Conservation (phyloP, 2,329 filamentous ascomycete genomes). For the Diaporthe longicolla region DNA sequence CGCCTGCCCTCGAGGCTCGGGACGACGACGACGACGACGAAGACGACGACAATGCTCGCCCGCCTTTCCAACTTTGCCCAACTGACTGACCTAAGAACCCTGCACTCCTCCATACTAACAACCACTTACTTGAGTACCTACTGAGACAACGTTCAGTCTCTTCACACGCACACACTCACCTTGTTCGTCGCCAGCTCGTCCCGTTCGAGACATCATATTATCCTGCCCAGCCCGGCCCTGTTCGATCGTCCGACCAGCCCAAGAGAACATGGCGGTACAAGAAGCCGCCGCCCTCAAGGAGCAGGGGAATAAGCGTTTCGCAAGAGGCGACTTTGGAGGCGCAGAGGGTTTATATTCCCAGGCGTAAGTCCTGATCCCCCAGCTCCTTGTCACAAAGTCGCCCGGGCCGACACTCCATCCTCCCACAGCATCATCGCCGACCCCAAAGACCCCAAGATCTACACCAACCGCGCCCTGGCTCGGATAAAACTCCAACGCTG, state of each 20-base stretch:
- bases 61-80: neutral
- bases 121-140: neutral
- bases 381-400: neutral
- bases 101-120: too few relatives aligned
- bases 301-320: constrained; percentile 76
- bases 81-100: constrained; percentile 17
- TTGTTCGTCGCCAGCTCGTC: neutral
- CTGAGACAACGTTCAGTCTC: neutral
- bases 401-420: constrained; percentile 14
- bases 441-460: constrained; percentile 82
- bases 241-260: neutral
- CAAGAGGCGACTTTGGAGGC: constrained; percentile 72
- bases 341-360: constrained; percentile 81
- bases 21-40: constrained; percentile 16
- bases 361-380: constrained; percentile 64
- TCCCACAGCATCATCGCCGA: constrained; percentile 80
- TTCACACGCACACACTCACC: neutral
- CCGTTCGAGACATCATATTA: neutral
- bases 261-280: constrained; percentile 46
- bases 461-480: constrained; percentile 90
- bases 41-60: constrained; percentile 27
- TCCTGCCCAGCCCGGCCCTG: neutral
- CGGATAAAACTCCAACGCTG: constrained; percentile 81
- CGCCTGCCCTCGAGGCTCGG: neutral
- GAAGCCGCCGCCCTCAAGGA: constrained; percentile 62